Evolutionary conservation across 2,329 filamentous ascomycete species (phyloP).

Genomic region (Lachnellula suecica): DNA sequence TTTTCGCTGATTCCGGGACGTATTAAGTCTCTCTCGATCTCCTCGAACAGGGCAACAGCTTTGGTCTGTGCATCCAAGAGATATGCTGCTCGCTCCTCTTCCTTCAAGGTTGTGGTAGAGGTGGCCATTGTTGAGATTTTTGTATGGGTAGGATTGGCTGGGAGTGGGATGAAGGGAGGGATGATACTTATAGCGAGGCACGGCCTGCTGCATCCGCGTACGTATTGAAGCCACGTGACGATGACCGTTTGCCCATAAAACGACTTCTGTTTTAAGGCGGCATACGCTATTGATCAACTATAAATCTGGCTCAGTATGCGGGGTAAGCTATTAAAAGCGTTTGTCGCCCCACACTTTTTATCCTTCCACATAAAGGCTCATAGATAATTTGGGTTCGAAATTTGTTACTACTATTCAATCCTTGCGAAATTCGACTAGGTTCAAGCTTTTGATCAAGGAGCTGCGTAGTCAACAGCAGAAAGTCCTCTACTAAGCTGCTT

Average conservation of each 20-base stretch:
- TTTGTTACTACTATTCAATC: too few species aligned
- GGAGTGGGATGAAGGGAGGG: background rate
- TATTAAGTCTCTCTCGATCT: constrained; percentile 45
- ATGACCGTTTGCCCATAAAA: too few species aligned
- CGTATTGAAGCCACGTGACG: too few species aligned
- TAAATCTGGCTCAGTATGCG: background rate
- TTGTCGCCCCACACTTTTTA: background rate
- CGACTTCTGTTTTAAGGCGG: too few species aligned
- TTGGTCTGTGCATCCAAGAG: constrained; percentile 48
- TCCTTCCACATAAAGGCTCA: background rate
- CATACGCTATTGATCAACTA: too few species aligned
- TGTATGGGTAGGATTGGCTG: background rate
- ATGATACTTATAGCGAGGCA: background rate
- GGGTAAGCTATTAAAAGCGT: background rate
- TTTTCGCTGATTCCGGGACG: constrained; percentile 49
- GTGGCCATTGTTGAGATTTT: too few species aligned
- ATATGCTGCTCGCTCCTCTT: constrained; percentile 32
- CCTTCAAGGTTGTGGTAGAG: background rate
- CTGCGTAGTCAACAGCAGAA: too few species aligned
- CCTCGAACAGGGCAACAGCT: constrained; percentile 44
- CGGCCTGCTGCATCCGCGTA: too few species aligned
- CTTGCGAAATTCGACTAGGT: too few species aligned
- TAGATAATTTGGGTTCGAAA: background rate
- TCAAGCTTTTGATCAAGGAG: too few species aligned
- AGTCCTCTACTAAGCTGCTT: constrained; percentile 27